Percentiles rank a stretch among this genome's conserved stretches.
These are phyloP conservation scores for Cystobasidium sp. DNA, from an alignment of 1,284 basidiomycete genomes.

Conservation along the genomic window DNA sequence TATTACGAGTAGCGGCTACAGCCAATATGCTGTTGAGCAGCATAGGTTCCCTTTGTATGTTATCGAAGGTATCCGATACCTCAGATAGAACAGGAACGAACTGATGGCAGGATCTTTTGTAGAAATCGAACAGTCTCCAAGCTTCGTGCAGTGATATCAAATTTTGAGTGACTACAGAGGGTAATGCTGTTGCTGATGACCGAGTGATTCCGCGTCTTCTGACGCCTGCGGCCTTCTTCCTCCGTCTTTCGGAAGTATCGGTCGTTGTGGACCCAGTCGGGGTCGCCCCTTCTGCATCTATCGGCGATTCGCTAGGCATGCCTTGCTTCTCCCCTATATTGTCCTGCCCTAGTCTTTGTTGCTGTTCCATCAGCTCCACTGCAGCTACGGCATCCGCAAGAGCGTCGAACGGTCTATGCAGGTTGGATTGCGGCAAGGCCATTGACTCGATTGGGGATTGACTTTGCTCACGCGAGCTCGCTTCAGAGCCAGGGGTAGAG, in stretches of 20 bases:
- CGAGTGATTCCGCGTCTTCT: conserved; percentile 4
- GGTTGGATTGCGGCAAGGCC: conserved; percentile 7
- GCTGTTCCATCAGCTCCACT: conserved; percentile 11
- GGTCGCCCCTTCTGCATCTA: not conserved
- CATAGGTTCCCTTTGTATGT: conserved; percentile 9
- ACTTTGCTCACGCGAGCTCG: conserved; percentile 1
- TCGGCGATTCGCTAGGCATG: not conserved
- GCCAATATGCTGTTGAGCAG: conserved; percentile 9
- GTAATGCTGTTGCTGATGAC: not conserved
- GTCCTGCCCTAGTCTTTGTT: not conserved
- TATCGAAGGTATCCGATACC: conserved; percentile 3
- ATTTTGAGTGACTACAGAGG: conserved; percentile 1
- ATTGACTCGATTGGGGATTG: conserved; percentile 3
- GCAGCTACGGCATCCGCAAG: conserved; percentile 4
- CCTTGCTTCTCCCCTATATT: not conserved
- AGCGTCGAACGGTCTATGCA: conserved; percentile 14
- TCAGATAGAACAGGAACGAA: conserved; percentile 14
- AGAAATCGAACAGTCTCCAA: conserved; percentile 7
- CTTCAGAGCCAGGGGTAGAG: conserved; percentile 6
- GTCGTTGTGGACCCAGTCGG: conserved; percentile 4
- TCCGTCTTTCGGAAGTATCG: conserved; percentile 5
- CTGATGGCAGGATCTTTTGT: conserved; percentile 3
- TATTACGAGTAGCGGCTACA: conserved; percentile 1
- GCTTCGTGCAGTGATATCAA: conserved; percentile 8
- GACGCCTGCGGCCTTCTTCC: conserved; percentile 6